These are phyloP conservation scores for Chytriomyces sp. DNA, from an alignment of 192 early-diverging fungal species.

Conservation along the genomic window DNA sequence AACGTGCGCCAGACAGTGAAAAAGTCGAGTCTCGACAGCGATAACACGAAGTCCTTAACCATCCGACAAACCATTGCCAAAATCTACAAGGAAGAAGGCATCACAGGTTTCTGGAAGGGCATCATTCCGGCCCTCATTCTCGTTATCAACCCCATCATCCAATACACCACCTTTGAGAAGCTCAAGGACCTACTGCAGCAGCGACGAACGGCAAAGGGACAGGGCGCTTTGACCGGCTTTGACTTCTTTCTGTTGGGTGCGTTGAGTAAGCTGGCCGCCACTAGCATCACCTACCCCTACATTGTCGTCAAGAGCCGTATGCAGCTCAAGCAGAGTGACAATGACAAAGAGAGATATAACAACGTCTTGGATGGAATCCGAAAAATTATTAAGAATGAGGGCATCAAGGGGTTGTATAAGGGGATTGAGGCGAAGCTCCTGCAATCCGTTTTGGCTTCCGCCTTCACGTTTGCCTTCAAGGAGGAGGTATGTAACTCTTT, in stretches of 20 bases:
- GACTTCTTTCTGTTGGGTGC: slow-evolving; percentile 98
- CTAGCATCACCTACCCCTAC: slow-evolving; percentile 96
- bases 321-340: slow-evolving; percentile 87
- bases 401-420: slow-evolving; percentile 73
- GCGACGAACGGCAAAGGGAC: slow-evolving; percentile 46
- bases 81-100: slow-evolving; percentile 88
- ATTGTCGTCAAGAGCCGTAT: slow-evolving; percentile 98
- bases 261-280: slow-evolving; percentile 92
- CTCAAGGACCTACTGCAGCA: slow-evolving; percentile 70
- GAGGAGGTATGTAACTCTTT: slow-evolving; percentile 40
- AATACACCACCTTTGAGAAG: slow-evolving; percentile 98
- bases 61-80: slow-evolving; percentile 59
- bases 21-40: slow-evolving; percentile 57
- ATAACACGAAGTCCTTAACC: slow-evolving; percentile 42
- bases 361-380: slow-evolving; percentile 85
- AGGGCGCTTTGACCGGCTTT: slow-evolving; percentile 65
- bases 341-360: slow-evolving; percentile 72
- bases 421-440: slow-evolving; percentile 92
- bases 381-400: slow-evolving; percentile 91
- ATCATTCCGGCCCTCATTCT: slow-evolving; percentile 93
- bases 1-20: slow-evolving; percentile 90
- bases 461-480: slow-evolving; percentile 93
- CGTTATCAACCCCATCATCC: slow-evolving; percentile 99
- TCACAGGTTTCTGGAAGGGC: slow-evolving; percentile 87
- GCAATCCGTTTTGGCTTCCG: slow-evolving; percentile 92